Conservation (phyloP, 805 yeast species). For the Spathaspora arborariae region DNA sequence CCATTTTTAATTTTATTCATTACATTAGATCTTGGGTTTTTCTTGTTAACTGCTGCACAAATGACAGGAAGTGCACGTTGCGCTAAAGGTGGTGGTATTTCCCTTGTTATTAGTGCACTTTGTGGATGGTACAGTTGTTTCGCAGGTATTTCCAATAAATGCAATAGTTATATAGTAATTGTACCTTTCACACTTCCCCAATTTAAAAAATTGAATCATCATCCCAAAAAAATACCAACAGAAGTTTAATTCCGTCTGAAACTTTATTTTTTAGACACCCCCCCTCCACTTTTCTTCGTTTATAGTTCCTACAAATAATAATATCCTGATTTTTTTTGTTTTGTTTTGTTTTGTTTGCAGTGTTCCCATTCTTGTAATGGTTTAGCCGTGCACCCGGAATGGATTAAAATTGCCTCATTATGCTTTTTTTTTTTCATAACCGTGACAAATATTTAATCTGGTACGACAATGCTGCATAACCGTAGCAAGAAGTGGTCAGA, state of each 20-base stretch:
- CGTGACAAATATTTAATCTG: too few species aligned
- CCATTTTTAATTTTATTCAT: slow-evolving; percentile 58
- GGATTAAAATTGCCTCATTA: too few species aligned
- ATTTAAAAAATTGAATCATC: background rate
- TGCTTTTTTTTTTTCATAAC: too few species aligned
- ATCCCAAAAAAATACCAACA: background rate
- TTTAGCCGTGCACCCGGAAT: too few species aligned
- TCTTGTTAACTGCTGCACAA: slow-evolving; percentile 50
- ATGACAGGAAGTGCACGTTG: slow-evolving; percentile 40
- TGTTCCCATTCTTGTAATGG: too few species aligned
- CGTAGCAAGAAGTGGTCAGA: too few species aligned
- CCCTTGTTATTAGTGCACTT: slow-evolving; percentile 52
- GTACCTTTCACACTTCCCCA: background rate
- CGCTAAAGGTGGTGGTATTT: slow-evolving; percentile 56
- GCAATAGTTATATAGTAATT: slow-evolving; percentile 52
- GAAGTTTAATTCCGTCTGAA: background rate
- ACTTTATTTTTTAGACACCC: background rate
- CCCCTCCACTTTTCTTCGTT: background rate
- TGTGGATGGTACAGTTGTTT: slow-evolving; percentile 59
- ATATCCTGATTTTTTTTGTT: too few species aligned
- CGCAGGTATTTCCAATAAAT: slow-evolving; percentile 54
- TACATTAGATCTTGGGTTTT: slow-evolving; percentile 51
- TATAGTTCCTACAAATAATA: background rate
- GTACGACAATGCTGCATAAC: too few species aligned
- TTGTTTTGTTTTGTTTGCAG: too few species aligned